Evolutionary conservation across 163 green algal species (phyloP).

Genomic region (Scenedesmus sp.): DNA sequence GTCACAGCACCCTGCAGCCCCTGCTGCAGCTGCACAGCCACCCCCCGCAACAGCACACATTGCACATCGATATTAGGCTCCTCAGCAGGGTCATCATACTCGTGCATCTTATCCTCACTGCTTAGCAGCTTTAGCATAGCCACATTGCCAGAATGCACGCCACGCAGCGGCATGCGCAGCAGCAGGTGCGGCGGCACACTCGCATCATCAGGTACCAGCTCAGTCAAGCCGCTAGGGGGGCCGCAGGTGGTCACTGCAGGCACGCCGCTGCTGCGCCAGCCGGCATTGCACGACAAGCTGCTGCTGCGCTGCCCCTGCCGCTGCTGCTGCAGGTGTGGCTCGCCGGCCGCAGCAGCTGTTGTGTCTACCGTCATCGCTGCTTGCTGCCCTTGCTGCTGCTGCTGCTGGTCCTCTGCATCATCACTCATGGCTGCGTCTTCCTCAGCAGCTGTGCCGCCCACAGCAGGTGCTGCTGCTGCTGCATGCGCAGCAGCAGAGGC

Average conservation of each 20-base stretch:
- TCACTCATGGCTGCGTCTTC: background rate
- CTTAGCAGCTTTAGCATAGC: conserved; percentile 20
- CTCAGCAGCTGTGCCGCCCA: background rate
- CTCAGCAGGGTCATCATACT: conserved; percentile 27
- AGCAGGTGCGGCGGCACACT: background rate
- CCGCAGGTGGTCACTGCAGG: background rate
- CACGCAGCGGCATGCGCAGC: conserved; percentile 20
- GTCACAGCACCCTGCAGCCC: background rate
- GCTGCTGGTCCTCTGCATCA: conserved; percentile 4
- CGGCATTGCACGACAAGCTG: background rate
- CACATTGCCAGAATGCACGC: background rate
- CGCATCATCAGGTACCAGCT: background rate
- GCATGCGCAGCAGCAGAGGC: background rate
- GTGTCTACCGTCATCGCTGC: background rate
- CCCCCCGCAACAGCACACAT: conserved; percentile 22
- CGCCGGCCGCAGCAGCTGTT: background rate
- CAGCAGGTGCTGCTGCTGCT: background rate
- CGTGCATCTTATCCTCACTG: conserved; percentile 30
- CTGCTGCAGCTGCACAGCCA: conserved; percentile 8
- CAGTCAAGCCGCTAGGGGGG: background rate
- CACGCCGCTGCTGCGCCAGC: background rate
- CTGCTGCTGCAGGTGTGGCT: background rate
- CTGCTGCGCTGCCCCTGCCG: background rate
- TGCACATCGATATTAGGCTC: conserved; percentile 39
- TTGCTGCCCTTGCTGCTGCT: background rate